Conservation (phyloP, 176 grass and related monocot species). For the Juncus inflexus region DNA sequence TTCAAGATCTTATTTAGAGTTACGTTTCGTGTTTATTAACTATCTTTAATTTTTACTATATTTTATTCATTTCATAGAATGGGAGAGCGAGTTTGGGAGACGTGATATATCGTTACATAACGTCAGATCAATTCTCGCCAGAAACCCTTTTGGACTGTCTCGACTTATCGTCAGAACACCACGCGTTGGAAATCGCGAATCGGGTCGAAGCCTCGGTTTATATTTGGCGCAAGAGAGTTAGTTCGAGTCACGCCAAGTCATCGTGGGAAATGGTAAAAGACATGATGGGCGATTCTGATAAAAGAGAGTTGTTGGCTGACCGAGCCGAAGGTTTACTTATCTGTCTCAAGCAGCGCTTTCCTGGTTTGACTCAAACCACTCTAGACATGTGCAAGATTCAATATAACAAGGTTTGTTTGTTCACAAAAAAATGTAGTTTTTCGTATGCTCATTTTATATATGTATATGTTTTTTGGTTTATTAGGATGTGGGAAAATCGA, state of each 20-base stretch:
- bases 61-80: constrained; percentile 36
- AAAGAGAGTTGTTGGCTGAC: constrained; percentile 65
- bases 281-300: constrained; percentile 69
- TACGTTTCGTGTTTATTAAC: too few species aligned
- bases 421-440: background rate
- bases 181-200: constrained; percentile 76
- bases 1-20: too few species aligned
- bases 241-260: constrained; percentile 44
- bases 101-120: constrained; percentile 73
- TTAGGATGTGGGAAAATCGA: constrained; percentile 88
- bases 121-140: constrained; percentile 72
- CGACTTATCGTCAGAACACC: constrained; percentile 81
- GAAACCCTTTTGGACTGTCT: constrained; percentile 88
- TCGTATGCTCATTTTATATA: background rate
- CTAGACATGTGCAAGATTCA: constrained; percentile 97
- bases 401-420: constrained; percentile 64
- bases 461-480: constrained; percentile 17
- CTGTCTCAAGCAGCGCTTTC: constrained; percentile 95
- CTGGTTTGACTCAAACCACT: constrained; percentile 79
- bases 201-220: constrained; percentile 78
- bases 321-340: constrained; percentile 71
- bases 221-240: constrained; percentile 53
- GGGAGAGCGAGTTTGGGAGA: constrained; percentile 74
- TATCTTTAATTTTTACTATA: constrained; percentile 9
- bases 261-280: constrained; percentile 89